phyloP scores from a whole-genome alignment of 495 filamentous ascomycete genomes.

The Penicillium coffeae region DNA sequence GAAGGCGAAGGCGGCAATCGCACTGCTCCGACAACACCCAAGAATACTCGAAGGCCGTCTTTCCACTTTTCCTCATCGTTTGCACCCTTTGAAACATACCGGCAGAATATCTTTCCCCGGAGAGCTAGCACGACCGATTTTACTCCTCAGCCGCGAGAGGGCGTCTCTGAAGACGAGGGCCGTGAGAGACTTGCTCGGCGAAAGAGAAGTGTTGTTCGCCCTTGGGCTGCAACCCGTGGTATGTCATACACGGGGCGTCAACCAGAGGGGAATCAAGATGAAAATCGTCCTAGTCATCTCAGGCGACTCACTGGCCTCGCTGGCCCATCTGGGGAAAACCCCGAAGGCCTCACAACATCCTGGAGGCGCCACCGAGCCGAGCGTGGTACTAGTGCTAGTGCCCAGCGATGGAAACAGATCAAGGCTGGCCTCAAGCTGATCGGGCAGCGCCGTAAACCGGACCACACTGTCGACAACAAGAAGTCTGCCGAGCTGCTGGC shows the following conservation, averaged over 20 bases:
- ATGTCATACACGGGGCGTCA: slow-evolving; percentile 50
- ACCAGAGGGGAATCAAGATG: slow-evolving; percentile 40
- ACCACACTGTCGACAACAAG: slow-evolving; percentile 80
- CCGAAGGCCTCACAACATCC: slow-evolving; percentile 44
- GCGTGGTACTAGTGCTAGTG: slow-evolving; percentile 70
- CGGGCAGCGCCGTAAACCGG: slow-evolving; percentile 71
- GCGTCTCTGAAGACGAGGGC: slow-evolving; percentile 86
- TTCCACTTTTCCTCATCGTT: slow-evolving; percentile 47
- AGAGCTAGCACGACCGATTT: slow-evolving; percentile 68
- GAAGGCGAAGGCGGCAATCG: slow-evolving; percentile 51
- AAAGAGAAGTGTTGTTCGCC: slow-evolving; percentile 35
- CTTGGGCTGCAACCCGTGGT: slow-evolving; percentile 54
- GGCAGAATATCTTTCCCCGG: slow-evolving; percentile 56
- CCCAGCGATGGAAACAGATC: slow-evolving; percentile 80
- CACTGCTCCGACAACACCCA: slow-evolving; percentile 62
- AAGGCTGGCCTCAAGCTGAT: slow-evolving; percentile 82
- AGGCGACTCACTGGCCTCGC: slow-evolving; percentile 72
- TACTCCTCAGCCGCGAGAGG: slow-evolving; percentile 60
- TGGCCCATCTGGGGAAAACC: slow-evolving; percentile 48
- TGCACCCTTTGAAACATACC: slow-evolving; percentile 42
- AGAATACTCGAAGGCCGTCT: slow-evolving; percentile 38
- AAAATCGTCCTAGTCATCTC: slow-evolving; percentile 65
- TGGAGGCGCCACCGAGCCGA: slow-evolving; percentile 54
- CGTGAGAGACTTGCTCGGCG: slow-evolving; percentile 66
- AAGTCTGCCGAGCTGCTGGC: slow-evolving; percentile 97